phyloP scores from a whole-genome alignment of 2,329 filamentous ascomycete genomes.

The Fusarium robinianum region DNA sequence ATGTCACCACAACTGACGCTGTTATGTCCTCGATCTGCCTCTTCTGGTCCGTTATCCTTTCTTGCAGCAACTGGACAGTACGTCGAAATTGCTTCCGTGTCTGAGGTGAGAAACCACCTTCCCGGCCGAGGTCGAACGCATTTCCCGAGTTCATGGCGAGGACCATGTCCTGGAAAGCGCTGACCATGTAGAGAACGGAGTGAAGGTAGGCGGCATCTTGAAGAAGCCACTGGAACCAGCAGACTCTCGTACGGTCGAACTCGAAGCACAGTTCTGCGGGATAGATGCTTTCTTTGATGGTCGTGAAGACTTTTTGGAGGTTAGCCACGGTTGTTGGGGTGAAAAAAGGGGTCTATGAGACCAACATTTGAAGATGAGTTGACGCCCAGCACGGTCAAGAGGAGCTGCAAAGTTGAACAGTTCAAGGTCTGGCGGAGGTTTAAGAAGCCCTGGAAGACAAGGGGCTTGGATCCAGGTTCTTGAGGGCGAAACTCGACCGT shows the following conservation, averaged over 20 bases:
- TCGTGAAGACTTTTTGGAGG: constrained; percentile 30
- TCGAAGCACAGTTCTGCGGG: constrained; percentile 38
- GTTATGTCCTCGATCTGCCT: constrained; percentile 29
- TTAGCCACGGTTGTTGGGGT: background rate
- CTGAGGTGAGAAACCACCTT: constrained; percentile 10
- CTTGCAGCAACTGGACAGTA: constrained; percentile 26
- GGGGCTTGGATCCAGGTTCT: constrained; percentile 23
- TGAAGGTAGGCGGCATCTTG: constrained; percentile 35
- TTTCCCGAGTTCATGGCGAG: constrained; percentile 2
- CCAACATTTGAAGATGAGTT: constrained; percentile 28
- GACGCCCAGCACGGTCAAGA: constrained; percentile 13
- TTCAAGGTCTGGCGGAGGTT: constrained; percentile 22
- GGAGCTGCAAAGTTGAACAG: constrained; percentile 30
- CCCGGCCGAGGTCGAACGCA: background rate
- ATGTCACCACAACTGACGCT: constrained; percentile 21
- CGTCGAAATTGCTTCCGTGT: constrained; percentile 20
- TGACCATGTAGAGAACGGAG: constrained; percentile 33
- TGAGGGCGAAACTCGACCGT: background rate
- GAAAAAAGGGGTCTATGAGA: rapidly evolving
- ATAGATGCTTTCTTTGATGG: constrained; percentile 37
- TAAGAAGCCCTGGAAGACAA: constrained; percentile 17
- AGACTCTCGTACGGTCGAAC: constrained; percentile 24
- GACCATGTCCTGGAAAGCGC: constrained; percentile 28
- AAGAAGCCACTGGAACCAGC: constrained; percentile 39
- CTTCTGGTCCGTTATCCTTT: constrained; percentile 18